phyloP scores from a whole-genome alignment of 352 stramenopile genomes.

The Globisporangium splendens region DNA sequence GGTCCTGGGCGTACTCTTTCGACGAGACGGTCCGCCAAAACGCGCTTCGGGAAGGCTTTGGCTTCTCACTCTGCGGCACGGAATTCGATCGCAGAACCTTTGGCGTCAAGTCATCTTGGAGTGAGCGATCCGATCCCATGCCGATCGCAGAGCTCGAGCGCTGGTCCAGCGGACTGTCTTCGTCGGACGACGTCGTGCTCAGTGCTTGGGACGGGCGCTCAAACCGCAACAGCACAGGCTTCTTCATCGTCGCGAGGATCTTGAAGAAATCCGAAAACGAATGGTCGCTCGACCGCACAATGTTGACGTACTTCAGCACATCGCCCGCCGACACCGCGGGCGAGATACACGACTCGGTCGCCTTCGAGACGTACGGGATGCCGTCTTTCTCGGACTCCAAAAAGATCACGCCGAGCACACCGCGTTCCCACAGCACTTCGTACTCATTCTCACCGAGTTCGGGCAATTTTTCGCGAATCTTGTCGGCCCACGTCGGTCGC shows the following conservation, averaged over 20 bases:
- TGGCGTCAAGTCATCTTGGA: slow-evolving; percentile 23
- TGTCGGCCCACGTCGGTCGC: slow-evolving; percentile 69
- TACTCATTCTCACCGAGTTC: slow-evolving; percentile 78
- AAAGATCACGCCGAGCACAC: slow-evolving; percentile 85
- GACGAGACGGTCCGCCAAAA: slow-evolving; percentile 52
- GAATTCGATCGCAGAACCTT: slow-evolving; percentile 62
- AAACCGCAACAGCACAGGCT: slow-evolving; percentile 83
- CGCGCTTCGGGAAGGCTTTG: slow-evolving; percentile 33
- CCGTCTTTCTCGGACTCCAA: slow-evolving; percentile 83
- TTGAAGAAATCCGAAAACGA: slow-evolving; percentile 90
- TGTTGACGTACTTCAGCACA: slow-evolving; percentile 84
- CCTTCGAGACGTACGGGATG: slow-evolving; percentile 84
- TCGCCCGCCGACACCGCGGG: slow-evolving; percentile 62
- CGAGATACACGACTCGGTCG: slow-evolving; percentile 84
- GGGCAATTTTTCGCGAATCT: slow-evolving; percentile 76
- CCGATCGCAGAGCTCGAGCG: slow-evolving; percentile 35
- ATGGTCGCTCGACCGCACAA: slow-evolving; percentile 81
- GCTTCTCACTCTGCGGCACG: slow-evolving; percentile 45
- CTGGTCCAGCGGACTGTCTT: slow-evolving; percentile 40
- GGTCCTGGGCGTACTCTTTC: slow-evolving; percentile 29
- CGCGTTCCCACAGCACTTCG: slow-evolving; percentile 84
- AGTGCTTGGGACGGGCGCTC: slow-evolving; percentile 37
- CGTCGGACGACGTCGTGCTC: slow-evolving; percentile 46
- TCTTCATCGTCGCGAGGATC: slow-evolving; percentile 88
- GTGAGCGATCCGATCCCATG: slow-evolving; percentile 17